Evolutionary conservation across 345 rosid genomes (phyloP).

Genomic region (Syzygium jambos): DNA sequence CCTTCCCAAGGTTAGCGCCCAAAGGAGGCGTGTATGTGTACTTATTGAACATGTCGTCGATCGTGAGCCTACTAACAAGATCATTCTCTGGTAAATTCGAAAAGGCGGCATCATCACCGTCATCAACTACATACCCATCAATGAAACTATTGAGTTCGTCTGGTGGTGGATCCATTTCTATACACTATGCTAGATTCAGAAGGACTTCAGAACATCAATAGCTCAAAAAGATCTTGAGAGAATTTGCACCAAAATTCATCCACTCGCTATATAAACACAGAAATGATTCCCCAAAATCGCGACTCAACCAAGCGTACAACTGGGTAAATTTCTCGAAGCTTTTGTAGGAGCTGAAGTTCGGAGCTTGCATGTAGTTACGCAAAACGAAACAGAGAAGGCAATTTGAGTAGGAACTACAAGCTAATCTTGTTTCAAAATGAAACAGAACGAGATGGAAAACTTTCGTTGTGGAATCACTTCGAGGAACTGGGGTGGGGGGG

Average conservation of each 20-base stretch:
- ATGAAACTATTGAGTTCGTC: conserved; percentile 17
- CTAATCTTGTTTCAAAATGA: neutral
- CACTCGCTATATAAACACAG: neutral
- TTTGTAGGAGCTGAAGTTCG: neutral
- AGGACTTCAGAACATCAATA: neutral
- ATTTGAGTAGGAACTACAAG: neutral
- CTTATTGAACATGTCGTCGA: neutral
- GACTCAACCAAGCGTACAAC: neutral
- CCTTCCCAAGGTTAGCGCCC: neutral
- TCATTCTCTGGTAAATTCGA: conserved; percentile 2
- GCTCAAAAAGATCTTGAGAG: neutral
- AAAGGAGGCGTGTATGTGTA: conserved; percentile 2
- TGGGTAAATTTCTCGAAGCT: neutral
- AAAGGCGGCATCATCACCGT: neutral
- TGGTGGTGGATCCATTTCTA: conserved; percentile 30
- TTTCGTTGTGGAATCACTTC: neutral
- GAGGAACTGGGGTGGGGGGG: neutral
- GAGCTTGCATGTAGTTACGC: neutral
- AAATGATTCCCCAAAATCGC: neutral
- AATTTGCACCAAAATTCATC: neutral
- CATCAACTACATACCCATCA: neutral
- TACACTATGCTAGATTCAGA: neutral
- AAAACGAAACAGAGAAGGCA: neutral
- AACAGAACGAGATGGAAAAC: neutral
- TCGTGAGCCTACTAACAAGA: conserved; percentile 5